Evolutionary conservation across 1,139 yeast genomes (phyloP).

Genomic region (Petasospora rhodanensis): DNA sequence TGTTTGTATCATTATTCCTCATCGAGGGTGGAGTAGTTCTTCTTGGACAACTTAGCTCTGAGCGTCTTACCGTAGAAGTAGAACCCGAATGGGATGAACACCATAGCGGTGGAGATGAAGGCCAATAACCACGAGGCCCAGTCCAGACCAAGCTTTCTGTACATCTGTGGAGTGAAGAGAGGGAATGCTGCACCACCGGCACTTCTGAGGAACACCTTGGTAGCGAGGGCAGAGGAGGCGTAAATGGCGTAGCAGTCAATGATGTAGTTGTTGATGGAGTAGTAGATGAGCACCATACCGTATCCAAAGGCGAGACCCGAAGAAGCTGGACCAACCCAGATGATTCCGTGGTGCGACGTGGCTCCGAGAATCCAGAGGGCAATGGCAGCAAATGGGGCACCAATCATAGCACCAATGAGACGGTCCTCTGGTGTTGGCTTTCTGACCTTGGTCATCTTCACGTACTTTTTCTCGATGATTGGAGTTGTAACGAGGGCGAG

Average conservation of each 20-base stretch:
- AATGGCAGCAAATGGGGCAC: constrained; percentile 85
- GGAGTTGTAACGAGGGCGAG: constrained; percentile 73
- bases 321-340: constrained; percentile 95
- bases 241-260: constrained; percentile 81
- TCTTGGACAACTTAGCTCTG: constrained; percentile 63
- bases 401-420: constrained; percentile 82
- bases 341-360: constrained; percentile 69
- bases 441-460: constrained; percentile 48
- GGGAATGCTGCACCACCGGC: constrained; percentile 89
- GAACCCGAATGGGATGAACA: constrained; percentile 74
- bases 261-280: constrained; percentile 82
- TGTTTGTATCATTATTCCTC: too few species aligned
- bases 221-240: constrained; percentile 90
- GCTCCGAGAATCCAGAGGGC: constrained; percentile 88
- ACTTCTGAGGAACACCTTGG: constrained; percentile 83
- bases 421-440: constrained; percentile 84
- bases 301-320: constrained; percentile 86
- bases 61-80: constrained; percentile 63
- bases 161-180: constrained; percentile 77
- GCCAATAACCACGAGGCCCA: constrained; percentile 88
- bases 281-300: constrained; percentile 87
- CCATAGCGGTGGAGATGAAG: constrained; percentile 78
- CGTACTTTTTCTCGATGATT: constrained; percentile 58
- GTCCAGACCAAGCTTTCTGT: constrained; percentile 62
- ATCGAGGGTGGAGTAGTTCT: constrained; percentile 45